Base-by-base conservation (phyloP, 495 filamentous ascomycete genomes). In the Achaetomiella virescens region DNA sequence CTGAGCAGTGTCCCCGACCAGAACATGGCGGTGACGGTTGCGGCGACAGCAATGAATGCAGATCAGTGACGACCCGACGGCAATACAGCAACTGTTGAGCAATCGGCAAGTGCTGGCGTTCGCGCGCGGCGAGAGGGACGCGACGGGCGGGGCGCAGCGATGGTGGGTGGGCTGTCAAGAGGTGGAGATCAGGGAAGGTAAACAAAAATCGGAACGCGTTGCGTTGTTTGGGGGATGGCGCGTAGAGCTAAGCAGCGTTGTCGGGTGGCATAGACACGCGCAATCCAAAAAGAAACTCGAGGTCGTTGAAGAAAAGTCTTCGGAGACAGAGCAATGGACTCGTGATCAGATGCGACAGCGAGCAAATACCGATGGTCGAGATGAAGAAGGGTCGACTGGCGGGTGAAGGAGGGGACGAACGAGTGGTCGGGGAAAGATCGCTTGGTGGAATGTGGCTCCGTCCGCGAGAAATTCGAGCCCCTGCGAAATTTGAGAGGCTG, bases 1-100 rank as follows among this genome's bases (percentile, higher is more conserved):
- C 90, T 91, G 58, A 98, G 83, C 54, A 98, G 82, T 44, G 90
- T 90, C 76, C 96, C 92, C 21, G 93, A 96, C 74, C 96, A 98
- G 76, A 98, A 98, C 93, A 98, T 98, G 68, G 70, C 74, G 79
- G 62, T 57, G 58, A 53, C 50, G 66, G 68, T 59, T 64, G 74
- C 69, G 67, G 66, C 68, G 63, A 69, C 55, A 61, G 65, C 64
- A 41, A 59, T 47, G 45, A 54, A 52, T 11, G 47, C 8, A 38
- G 54, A 65, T 71, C 61, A 66, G 66, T 53, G 57, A 41, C 47
- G 47, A 41, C 25, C 58, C 46, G 41, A 60, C 56, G 60, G 36
- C 22, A 60, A 57, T 63, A 54, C 57, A 51, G 45, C 66, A 55
- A 64, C 57, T 61, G 57, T 41, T 52, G 53, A 31, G 40, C 29